Base-by-base conservation (phyloP, 495 filamentous ascomycete species). In the Penicillium antarcticum region DNA sequence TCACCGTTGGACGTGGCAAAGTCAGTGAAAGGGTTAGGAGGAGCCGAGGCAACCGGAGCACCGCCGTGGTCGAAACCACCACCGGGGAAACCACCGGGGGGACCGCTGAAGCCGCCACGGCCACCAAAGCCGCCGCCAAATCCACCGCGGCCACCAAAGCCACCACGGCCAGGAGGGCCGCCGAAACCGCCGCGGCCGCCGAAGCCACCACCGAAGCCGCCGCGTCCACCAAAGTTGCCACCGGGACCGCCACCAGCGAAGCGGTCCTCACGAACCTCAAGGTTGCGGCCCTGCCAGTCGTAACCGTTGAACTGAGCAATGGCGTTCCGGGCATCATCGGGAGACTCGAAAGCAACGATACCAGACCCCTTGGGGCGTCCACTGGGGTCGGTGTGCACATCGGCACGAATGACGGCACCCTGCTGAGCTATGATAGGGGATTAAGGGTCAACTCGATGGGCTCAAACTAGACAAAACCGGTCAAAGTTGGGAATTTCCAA, bases 221-320 rank as follows among this genome's bases (percentile, higher is more conserved):
- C 78, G 35, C 76, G 74, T 48, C 70, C 66, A 32, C 64, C 71
- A 50, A 66, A 75, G 43, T 72, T 71, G 17, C 76, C 77, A 35
- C 80, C 76, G 45, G 71, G 67, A 41, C 73, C 72, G 52, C 78
- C 79, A 38, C 78, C 79, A 51, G 95, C 95, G 67, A 92, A 98
- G 33, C 95, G 86, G 69, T 98, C 94, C 66, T 97, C 95, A 54
- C 95, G 91, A 43, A 98, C 94, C 66, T 97, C 95, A 32, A 98
- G 79, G 47, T 84, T 69, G 52, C 94, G 88, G 16, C 94, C 94
- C 69, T 98, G 92, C 94, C 94, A 98, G 42, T 98, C 94, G 67
- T 95, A 97, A 50, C 92, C 92, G 66, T 98, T 97, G 77, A 97
- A 97, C 65, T 96, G 92, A 46, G 87, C 80, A 60, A 98, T 98